These are phyloP conservation scores for Vigna nakashimae DNA, from an alignment of 306 rosid genomes.

Conservation along the genomic window DNA sequence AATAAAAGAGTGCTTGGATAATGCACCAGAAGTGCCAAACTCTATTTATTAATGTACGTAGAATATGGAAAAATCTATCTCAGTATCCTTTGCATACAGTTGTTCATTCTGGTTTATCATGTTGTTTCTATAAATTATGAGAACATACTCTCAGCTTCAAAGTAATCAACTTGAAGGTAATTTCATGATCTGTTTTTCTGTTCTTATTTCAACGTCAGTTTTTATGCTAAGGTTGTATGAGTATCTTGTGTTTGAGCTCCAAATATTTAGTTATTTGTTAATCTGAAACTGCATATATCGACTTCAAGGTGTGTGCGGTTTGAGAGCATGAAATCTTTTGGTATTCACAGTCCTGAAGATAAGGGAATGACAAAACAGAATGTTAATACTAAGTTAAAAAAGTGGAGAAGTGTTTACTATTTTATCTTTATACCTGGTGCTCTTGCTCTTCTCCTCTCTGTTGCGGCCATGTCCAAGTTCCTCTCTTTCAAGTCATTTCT, in stretches of 20 bases:
- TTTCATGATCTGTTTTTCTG: slow-evolving; percentile 43
- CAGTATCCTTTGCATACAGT: slow-evolving; percentile 23
- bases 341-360: slow-evolving; percentile 37
- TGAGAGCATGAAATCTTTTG: slow-evolving; percentile 30
- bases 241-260: slow-evolving; percentile 46
- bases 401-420: slow-evolving; percentile 58
- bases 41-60: slow-evolving; percentile 36
- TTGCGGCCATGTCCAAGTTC: slow-evolving; percentile 53
- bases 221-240: slow-evolving; percentile 48
- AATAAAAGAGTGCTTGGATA: slow-evolving; percentile 33
- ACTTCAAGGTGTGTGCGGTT: slow-evolving; percentile 6
- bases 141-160: background rate
- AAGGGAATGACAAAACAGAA: slow-evolving; percentile 54
- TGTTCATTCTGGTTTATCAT: slow-evolving; percentile 37
- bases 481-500: slow-evolving; percentile 57
- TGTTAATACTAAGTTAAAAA: slow-evolving; percentile 46
- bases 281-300: slow-evolving; percentile 38
- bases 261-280: slow-evolving; percentile 41
- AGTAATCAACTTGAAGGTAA: slow-evolving; percentile 26
- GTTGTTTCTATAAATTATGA: background rate
- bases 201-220: slow-evolving; percentile 41
- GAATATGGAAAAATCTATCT: slow-evolving; percentile 35
- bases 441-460: slow-evolving; percentile 58
- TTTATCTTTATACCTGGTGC: slow-evolving; percentile 51
- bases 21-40: slow-evolving; percentile 39